Evolutionary conservation across 441 rosid species (phyloP), one percentile per base, ranked within the genome.

Genomic region (Gossypium davidsonii): DNA sequence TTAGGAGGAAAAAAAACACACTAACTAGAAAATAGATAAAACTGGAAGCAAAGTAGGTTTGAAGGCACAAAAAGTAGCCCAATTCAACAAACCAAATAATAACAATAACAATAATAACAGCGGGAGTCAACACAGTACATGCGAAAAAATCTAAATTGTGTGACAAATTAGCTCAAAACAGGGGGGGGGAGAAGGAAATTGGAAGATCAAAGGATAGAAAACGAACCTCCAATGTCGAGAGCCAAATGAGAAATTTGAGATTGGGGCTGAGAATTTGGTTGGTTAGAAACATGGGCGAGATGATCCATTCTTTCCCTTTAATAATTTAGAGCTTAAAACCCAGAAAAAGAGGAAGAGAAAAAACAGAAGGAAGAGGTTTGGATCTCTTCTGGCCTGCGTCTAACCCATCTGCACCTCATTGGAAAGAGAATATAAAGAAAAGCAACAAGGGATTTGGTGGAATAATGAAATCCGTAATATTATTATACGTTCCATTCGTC

Each of bases 141-240:
- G 25, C 21, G 20, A 44, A 46, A 5, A 44, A 53, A 1, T 57
- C 4, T 11, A 60, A 60, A 60, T 61, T 15, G 21, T 52, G 49
- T 17, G 6, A 17, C 6, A 69, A 63, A 71, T 28, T 23, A 25
- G 15, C 4, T 2, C 6, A 46, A 60, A 28, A 4, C n/a, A 23
- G n/a, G n/a, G 12, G 34, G 4, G 1, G 8, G n/a, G n/a, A 44
- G 26, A 69, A 12, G 10, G n/a, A 72, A 73, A 49, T 58, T 11
- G 2, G 31, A 26, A n/a, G 28, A 28, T 10, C 0, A 55, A 56
- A 61, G 23, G 17, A n/a, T 68, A 71, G 34, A 15, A 67, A 72
- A 23, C 75, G 20, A 64, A 90, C 97, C 98, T 91, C 98, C 98
- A 75, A 93, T 89, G 83, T 93, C 97, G 67, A 93, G 85, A 78